Base-by-base conservation (phyloP, 2,329 filamentous ascomycete genomes). In the Pseudocercospora pini-densiflorae region DNA sequence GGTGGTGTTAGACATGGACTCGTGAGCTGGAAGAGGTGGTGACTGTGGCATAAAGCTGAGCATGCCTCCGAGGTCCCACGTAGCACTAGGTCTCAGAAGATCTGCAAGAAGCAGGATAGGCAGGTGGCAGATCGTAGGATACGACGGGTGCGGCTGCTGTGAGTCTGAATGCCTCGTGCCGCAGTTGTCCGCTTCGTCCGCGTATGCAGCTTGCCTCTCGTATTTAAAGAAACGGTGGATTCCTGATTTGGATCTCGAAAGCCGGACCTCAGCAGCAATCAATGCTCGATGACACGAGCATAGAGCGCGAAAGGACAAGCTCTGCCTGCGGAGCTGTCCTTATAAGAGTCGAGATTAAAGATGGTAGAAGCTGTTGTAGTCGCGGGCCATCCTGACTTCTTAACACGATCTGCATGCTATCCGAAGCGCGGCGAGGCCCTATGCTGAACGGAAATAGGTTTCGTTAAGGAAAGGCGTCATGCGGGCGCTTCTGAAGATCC, bases 1-100 rank as follows among this genome's bases (percentile, higher is more conserved):
- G 69, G 80, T 79, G 78, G 78, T 81, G 72, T 73, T 76, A 71
- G 66, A 60, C 60, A 64, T 63, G 68, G 67, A 54, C 29, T 64
- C 59, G 58, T 72, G 72, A 61, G 68, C 54, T 62, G 68, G 68
- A 79, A 78, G 51, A 36, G 68, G 64, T 57, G 71, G 65, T 70
- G 70, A 70, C 49, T 67, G 68, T 62, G 74, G 70, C 72, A 73
- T 75, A 63, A 71, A 70, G 58, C 73, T 72, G 62, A 77, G 73
- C 76, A 78, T 77, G 71, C 70, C 74, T 62, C n/a, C 36, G 40
- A 29, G 21, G 31, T 24, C 14, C 64, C 65, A 54, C 24, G 51
- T 49, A n/a, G 58, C 59, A 49, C 24, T 40, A 45, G 31, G 45
- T 47, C 16, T 43, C 21, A 54, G 63, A 24, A 31, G 55, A 61